phyloP scores from a whole-genome alignment of 805 yeast genomes.

The Schwanniomyces polymorphus region DNA sequence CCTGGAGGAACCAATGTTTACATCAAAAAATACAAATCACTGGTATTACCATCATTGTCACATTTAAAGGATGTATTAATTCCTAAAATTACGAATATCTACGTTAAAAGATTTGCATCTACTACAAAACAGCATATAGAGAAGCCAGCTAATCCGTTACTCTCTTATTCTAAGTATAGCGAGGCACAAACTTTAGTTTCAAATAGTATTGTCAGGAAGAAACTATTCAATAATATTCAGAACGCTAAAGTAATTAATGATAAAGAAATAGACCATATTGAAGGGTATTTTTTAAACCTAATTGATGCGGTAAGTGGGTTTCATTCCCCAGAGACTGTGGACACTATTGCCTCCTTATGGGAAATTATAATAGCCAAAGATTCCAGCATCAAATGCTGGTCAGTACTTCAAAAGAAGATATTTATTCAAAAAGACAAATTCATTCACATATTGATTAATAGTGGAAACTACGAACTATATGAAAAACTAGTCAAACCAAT shows the following conservation, averaged over 20 bases:
- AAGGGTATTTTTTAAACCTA: constrained; percentile 16
- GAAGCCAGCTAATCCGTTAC: background rate
- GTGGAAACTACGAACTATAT: constrained; percentile 22
- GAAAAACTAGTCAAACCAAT: constrained; percentile 16
- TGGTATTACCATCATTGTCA: constrained; percentile 3
- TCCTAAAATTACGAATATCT: background rate
- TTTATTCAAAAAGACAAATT: constrained; percentile 18
- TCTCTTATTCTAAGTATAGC: background rate
- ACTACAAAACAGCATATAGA: background rate
- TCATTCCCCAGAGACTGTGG: constrained; percentile 12
- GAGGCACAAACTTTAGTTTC: background rate
- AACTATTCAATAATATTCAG: constrained; percentile 14
- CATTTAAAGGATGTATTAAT: background rate
- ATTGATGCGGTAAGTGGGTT: constrained; percentile 23
- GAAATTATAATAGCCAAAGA: constrained; percentile 13
- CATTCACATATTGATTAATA: constrained; percentile 27
- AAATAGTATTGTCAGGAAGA: constrained; percentile 1
- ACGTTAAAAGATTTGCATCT: background rate
- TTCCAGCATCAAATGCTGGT: constrained; percentile 1
- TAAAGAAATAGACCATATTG: constrained; percentile 12
- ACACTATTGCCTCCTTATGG: constrained; percentile 25
- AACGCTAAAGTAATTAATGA: background rate
- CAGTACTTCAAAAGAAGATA: constrained; percentile 15
- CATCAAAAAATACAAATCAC: constrained; percentile 5
- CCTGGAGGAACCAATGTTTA: constrained; percentile 6